These are phyloP conservation scores for Spathaspora hagerdaliae DNA, from an alignment of 805 yeast genomes.

Conservation along the genomic window DNA sequence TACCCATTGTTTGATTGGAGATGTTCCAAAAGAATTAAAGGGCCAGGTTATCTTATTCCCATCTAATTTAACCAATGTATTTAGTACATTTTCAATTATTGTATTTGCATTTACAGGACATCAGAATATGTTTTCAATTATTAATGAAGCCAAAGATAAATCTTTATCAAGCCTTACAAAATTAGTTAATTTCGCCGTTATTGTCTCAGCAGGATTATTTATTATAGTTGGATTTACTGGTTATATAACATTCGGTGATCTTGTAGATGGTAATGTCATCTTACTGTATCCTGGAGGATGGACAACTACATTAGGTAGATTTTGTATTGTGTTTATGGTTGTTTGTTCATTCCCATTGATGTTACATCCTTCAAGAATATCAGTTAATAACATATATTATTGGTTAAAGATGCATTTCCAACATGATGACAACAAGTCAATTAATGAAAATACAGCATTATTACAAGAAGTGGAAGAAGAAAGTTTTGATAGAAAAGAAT, in stretches of 20 bases:
- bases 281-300: constrained; percentile 64
- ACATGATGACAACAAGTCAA: background rate
- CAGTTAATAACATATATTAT: constrained; percentile 67
- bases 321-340: constrained; percentile 77
- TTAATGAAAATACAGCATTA: constrained; percentile 1
- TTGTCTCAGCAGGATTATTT: constrained; percentile 59
- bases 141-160: constrained; percentile 70
- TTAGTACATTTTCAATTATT: constrained; percentile 77
- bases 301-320: constrained; percentile 73
- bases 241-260: constrained; percentile 80
- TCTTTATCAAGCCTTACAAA: constrained; percentile 36
- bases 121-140: constrained; percentile 87
- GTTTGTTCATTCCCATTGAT: constrained; percentile 84
- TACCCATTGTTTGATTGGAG: constrained; percentile 60
- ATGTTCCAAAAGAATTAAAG: constrained; percentile 33
- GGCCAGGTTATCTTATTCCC: constrained; percentile 33
- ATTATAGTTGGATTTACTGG: constrained; percentile 76
- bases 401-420: constrained; percentile 31
- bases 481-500: background rate
- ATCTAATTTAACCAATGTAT: constrained; percentile 46
- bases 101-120: constrained; percentile 96
- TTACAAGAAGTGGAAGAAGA: constrained; percentile 2
- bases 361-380: constrained; percentile 85
- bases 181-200: constrained; percentile 50
- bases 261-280: constrained; percentile 75